These are phyloP conservation scores for Inonotus obliquus DNA, from an alignment of 1,284 basidiomycete species.

Conservation along the genomic window DNA sequence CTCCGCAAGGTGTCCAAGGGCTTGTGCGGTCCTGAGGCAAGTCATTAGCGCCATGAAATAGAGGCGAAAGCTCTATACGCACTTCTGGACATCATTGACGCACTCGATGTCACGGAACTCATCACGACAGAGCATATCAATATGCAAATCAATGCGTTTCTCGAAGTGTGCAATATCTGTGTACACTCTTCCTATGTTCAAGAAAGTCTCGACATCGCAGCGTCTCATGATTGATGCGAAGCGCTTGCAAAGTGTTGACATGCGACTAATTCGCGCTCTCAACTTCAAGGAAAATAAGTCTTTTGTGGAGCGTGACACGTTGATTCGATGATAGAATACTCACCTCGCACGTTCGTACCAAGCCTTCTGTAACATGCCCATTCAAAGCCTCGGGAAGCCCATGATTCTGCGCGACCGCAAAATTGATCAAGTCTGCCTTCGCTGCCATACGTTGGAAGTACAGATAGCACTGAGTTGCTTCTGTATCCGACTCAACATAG, in stretches of 20 bases:
- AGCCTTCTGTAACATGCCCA: constrained; percentile 70
- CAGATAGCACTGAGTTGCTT: constrained; percentile 82
- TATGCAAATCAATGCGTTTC: constrained; percentile 87
- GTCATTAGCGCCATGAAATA: constrained; percentile 5
- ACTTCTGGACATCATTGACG: constrained; percentile 85
- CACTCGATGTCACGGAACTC: constrained; percentile 93
- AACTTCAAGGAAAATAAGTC: constrained; percentile 55
- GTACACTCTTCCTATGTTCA: constrained; percentile 79
- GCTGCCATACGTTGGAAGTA: constrained; percentile 85
- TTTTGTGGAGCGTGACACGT: background rate
- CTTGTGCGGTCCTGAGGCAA: constrained; percentile 69
- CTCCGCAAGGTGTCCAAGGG: constrained; percentile 88
- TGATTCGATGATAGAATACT: constrained; percentile 21
- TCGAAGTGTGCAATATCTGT: constrained; percentile 86
- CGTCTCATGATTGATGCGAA: constrained; percentile 78
- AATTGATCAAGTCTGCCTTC: constrained; percentile 84
- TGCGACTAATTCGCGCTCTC: constrained; percentile 72
- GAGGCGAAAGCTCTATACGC: constrained; percentile 25
- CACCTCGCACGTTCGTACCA: constrained; percentile 90
- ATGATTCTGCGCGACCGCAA: constrained; percentile 75
- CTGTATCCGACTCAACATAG: constrained; percentile 82
- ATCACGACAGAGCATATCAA: constrained; percentile 78
- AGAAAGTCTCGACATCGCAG: constrained; percentile 79
- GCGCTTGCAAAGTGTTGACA: constrained; percentile 81
- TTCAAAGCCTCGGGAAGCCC: constrained; percentile 80